Evolutionary conservation across 768 basidiomycete genomes (phyloP).

Genomic region (Suillus subluteus): DNA sequence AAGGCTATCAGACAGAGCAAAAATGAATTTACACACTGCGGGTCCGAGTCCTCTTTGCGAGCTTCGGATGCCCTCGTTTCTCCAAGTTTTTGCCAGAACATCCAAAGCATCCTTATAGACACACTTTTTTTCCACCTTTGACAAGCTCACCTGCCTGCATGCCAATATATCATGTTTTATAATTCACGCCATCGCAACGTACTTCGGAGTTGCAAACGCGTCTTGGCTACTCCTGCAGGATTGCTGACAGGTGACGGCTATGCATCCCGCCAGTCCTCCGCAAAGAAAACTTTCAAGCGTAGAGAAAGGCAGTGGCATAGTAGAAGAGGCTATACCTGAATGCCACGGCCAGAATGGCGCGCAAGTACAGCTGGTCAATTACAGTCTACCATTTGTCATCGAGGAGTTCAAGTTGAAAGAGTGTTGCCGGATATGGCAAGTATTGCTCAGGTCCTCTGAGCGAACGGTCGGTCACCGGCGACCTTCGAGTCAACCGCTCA

Average conservation of each 20-base stretch:
- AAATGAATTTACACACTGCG: conserved; percentile 58
- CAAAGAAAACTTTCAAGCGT: conserved; percentile 83
- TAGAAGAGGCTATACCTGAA: neutral
- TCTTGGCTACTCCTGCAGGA: conserved; percentile 73
- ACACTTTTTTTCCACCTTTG: conserved; percentile 63
- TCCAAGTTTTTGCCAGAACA: conserved; percentile 83
- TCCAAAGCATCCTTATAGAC: conserved; percentile 91
- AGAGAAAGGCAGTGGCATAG: conserved; percentile 44
- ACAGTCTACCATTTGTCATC: no score
- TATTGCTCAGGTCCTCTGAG: neutral
- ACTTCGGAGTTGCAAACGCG: conserved; percentile 90
- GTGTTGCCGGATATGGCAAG: conserved; percentile 2
- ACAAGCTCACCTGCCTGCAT: conserved; percentile 66
- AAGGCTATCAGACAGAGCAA: conserved; percentile 15
- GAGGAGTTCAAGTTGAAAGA: neutral
- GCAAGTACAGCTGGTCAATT: neutral
- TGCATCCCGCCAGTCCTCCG: conserved; percentile 90
- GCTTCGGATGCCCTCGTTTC: conserved; percentile 88
- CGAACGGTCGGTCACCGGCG: neutral
- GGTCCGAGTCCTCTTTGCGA: conserved; percentile 90
- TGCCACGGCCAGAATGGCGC: neutral
- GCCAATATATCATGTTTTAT: no score
- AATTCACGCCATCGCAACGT: neutral
- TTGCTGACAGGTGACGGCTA: conserved; percentile 87
- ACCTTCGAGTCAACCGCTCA: neutral